Evolutionary conservation across 208 protist genomes (phyloP).

Genomic region (Crithidia expoeki): DNA sequence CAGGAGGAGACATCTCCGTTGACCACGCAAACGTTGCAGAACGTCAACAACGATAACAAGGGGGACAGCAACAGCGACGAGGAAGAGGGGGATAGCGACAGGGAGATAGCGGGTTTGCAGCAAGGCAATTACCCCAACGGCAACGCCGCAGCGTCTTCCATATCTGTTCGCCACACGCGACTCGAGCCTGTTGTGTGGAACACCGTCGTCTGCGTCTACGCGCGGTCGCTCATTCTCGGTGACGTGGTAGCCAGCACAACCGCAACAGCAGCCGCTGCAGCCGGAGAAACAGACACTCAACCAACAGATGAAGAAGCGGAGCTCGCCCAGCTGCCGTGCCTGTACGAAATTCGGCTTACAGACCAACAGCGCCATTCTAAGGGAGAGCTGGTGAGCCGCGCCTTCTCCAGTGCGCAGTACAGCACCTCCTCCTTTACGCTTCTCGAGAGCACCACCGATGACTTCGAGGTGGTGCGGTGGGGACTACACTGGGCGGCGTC

Average conservation of each 20-base stretch:
- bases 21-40: background rate
- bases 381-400: slow-evolving; percentile 65
- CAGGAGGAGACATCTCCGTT: slow-evolving; percentile 48
- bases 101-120: too few species aligned
- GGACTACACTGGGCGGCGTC: slow-evolving; percentile 30
- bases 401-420: slow-evolving; percentile 68
- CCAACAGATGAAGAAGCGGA: slow-evolving; percentile 8
- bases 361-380: slow-evolving; percentile 86
- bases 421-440: slow-evolving; percentile 42
- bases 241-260: slow-evolving; percentile 44
- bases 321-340: slow-evolving; percentile 22
- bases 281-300: background rate
- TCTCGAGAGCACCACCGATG: slow-evolving; percentile 46
- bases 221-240: slow-evolving; percentile 72
- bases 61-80: background rate
- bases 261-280: background rate
- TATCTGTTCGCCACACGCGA: slow-evolving; percentile 5
- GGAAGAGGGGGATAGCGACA: slow-evolving; percentile 4
- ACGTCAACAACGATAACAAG: background rate
- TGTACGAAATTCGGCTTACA: slow-evolving; percentile 71
- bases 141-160: background rate
- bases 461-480: slow-evolving; percentile 76
- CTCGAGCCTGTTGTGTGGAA: slow-evolving; percentile 75
- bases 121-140: too few species aligned
- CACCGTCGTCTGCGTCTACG: slow-evolving; percentile 66